Conservation (phyloP, 257 asterid genomes). For the Cordia subcordata region DNA sequence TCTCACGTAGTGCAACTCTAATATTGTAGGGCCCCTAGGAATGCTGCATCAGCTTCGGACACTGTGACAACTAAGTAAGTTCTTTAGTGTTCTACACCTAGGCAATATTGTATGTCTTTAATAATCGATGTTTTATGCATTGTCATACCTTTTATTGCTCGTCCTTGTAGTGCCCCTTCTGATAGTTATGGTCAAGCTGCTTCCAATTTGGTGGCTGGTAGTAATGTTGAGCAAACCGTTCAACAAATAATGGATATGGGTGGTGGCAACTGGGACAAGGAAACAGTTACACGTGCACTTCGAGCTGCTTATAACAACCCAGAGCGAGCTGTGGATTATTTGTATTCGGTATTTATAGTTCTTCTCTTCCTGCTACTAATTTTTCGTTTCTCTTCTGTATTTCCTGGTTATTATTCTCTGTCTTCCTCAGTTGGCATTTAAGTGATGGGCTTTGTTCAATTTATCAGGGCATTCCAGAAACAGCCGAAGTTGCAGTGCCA, state of each 20-base stretch:
- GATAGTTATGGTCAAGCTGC: slow-evolving; percentile 74
- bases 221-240: slow-evolving; percentile 53
- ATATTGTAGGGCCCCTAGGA: slow-evolving; percentile 39
- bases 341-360: slow-evolving; percentile 48
- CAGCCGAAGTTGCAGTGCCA: slow-evolving; percentile 58
- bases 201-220: slow-evolving; percentile 82
- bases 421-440: slow-evolving; percentile 10
- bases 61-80: slow-evolving; percentile 42
- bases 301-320: slow-evolving; percentile 83
- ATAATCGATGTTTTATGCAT: background rate
- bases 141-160: slow-evolving; percentile 6
- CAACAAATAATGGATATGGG: slow-evolving; percentile 87
- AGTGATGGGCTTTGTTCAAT: background rate
- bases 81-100: no score
- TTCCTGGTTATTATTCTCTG: slow-evolving; percentile 4
- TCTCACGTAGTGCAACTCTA: background rate
- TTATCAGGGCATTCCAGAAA: slow-evolving; percentile 72
- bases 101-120: background rate
- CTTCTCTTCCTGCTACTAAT: background rate
- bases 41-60: slow-evolving; percentile 35
- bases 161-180: slow-evolving; percentile 37
- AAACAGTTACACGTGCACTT: slow-evolving; percentile 72
- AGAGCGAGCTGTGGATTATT: slow-evolving; percentile 51
- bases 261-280: slow-evolving; percentile 85
- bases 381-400: background rate